phyloP scores from a whole-genome alignment of 306 rosid species.

The Begonia fuchsioides region DNA sequence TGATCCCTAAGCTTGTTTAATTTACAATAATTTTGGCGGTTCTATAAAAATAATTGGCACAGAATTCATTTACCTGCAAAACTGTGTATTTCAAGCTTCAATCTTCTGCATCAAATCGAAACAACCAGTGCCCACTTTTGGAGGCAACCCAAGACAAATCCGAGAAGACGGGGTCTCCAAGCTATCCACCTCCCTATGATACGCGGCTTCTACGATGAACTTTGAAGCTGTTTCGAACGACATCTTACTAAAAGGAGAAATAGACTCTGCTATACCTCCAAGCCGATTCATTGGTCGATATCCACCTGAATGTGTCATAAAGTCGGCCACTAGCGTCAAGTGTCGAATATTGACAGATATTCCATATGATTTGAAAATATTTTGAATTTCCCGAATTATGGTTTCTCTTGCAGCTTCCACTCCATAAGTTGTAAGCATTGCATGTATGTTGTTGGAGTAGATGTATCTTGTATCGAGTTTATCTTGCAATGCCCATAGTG shows the following conservation, averaged over 20 bases:
- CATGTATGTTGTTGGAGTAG: slow-evolving; percentile 60
- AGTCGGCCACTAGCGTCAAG: slow-evolving; percentile 67
- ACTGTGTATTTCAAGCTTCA: slow-evolving; percentile 15
- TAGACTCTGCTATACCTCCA: slow-evolving; percentile 47
- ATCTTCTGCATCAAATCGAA: slow-evolving; percentile 64
- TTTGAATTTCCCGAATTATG: slow-evolving; percentile 61
- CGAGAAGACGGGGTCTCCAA: slow-evolving; percentile 88
- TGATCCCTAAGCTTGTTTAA: too few relatives aligned
- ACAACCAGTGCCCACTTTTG: slow-evolving; percentile 71
- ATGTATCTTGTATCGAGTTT: slow-evolving; percentile 51
- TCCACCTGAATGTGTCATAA: slow-evolving; percentile 64
- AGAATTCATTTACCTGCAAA: too few relatives aligned
- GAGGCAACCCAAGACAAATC: slow-evolving; percentile 84
- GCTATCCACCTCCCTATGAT: slow-evolving; percentile 48
- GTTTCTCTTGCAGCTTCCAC: slow-evolving; percentile 89
- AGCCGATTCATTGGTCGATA: slow-evolving; percentile 56
- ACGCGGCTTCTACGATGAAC: slow-evolving; percentile 76
- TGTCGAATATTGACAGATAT: slow-evolving; percentile 75
- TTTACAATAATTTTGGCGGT: too few relatives aligned
- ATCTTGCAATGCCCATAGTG: slow-evolving; percentile 58
- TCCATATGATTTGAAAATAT: slow-evolving; percentile 73
- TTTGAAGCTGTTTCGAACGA: slow-evolving; percentile 71
- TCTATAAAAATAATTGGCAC: not conserved
- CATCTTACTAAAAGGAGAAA: slow-evolving; percentile 74
- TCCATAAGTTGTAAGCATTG: slow-evolving; percentile 55